phyloP scores from a whole-genome alignment of 331 rosid genomes.

The Ulmus americana region DNA sequence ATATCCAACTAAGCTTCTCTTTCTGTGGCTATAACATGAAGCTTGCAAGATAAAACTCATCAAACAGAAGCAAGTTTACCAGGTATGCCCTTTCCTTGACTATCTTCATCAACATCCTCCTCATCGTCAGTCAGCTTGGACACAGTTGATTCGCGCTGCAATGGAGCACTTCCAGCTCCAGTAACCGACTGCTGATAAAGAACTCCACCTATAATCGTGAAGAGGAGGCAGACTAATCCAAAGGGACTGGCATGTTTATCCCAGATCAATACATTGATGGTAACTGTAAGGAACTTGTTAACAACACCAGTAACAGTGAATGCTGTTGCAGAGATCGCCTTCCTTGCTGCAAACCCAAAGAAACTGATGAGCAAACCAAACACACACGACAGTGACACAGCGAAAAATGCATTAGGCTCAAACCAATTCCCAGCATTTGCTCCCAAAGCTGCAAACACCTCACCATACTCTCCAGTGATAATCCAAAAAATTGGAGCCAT shows the following conservation, averaged over 20 bases:
- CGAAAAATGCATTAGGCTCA: constrained; percentile 41
- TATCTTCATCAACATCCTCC: constrained; percentile 35
- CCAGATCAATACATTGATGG: constrained; percentile 79
- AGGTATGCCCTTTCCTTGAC: constrained; percentile 33
- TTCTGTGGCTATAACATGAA: constrained; percentile 14
- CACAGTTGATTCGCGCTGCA: constrained; percentile 29
- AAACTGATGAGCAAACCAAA: constrained; percentile 88
- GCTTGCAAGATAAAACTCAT: constrained; percentile 24
- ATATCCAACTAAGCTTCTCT: constrained; percentile 27
- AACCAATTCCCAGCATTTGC: constrained; percentile 43
- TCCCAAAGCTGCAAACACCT: constrained; percentile 55
- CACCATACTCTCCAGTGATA: constrained; percentile 68
- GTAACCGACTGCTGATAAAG: constrained; percentile 88
- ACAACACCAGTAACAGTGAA: constrained; percentile 95
- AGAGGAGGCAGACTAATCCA: constrained; percentile 76
- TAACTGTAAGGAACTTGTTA: constrained; percentile 83
- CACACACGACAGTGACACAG: constrained; percentile 64
- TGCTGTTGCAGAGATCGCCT: constrained; percentile 85
- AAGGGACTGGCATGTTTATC: constrained; percentile 88
- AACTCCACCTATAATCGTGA: constrained; percentile 75
- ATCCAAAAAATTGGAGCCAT: constrained; percentile 77
- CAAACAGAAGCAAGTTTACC: constrained; percentile 53
- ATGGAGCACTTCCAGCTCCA: constrained; percentile 29
- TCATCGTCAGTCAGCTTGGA: constrained; percentile 42
- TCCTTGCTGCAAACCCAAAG: constrained; percentile 89